Percentiles rank a stretch among this genome's conserved stretches.
Conservation (phyloP, 192 early-diverging fungal species). For the Dispira simplex region DNA sequence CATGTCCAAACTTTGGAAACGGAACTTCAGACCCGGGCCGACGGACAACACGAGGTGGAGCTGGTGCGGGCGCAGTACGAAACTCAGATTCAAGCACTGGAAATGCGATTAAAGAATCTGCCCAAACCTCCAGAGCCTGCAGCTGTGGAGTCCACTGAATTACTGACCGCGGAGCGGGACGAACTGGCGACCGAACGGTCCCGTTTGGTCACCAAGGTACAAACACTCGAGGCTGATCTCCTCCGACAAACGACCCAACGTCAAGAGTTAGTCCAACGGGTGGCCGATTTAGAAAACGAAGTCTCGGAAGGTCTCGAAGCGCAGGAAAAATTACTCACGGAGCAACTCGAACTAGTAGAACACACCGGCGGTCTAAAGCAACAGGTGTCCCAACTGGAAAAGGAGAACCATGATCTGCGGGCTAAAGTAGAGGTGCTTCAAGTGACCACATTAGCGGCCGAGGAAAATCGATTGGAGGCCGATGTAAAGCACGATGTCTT, state of each 20-base stretch:
- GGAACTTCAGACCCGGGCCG: neutral
- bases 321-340: neutral
- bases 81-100: neutral
- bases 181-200: neutral
- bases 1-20: neutral
- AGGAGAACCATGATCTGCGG: neutral
- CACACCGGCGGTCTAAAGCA: neutral
- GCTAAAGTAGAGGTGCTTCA: neutral
- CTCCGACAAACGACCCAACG: neutral
- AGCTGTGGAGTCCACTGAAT: neutral
- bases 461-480: constrained; percentile 4
- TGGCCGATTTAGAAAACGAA: neutral
- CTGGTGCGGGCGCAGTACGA: neutral
- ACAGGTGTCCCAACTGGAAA: neutral
- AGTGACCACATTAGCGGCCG: neutral
- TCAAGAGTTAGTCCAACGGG: neutral
- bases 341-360: neutral
- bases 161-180: neutral
- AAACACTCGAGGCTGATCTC: neutral
- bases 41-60: no score
- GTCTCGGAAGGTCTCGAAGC: neutral
- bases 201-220: neutral
- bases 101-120: neutral
- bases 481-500: neutral
- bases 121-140: neutral